Evolutionary conservation across 768 basidiomycete genomes (phyloP), one percentile per base, ranked within the genome.

Genomic region (Pleurotus platypus): DNA sequence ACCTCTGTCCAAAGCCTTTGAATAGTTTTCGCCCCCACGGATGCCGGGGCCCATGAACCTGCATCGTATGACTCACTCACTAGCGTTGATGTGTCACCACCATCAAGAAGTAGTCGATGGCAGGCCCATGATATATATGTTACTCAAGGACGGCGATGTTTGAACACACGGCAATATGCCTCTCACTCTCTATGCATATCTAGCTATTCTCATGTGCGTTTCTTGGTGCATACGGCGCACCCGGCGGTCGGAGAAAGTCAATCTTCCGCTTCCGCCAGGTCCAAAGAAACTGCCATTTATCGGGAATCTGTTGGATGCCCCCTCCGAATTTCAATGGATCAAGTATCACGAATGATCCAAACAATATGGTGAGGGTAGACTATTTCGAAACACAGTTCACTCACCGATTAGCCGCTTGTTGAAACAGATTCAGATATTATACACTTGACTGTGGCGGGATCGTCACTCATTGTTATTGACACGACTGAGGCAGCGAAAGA

Each of bases 381-480:
- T 43, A 7, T 12, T 15, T 18, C 42, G 27, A 27, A 27, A 43
- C 12, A 5, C 11, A 11, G 5, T 43, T 43, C 42, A 43, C 27
- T 43, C 18, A 43, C 5, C 1, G 5, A 43, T 43, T 18, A 15
- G 42, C 11, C 42, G 42, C 15, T 15, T 8, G 6, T 43, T 2
- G n/a, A 11, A 40, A 40, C 24, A 74, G 73, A 64, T 15, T 70
- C 68, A 18, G 69, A 69, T 27, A 60, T 73, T 2, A 47, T 75
- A 3, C 67, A 71, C 56, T 15, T 72, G 20, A 58, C 65, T 22
- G 66, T 65, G 5, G 57, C 68, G 7, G 72, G 75, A 4, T 61
- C 62, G 8, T 61, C 67, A 22, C 59, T 78, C 16, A 61, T 79
- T 24, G 62, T 79, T 6, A 38, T 79, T 26, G 75, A 75, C 49